Percentiles rank a stretch among this genome's conserved stretches.
Conservation (phyloP, 371 early-diverging fungal species). For the Mucor ambiguus region DNA sequence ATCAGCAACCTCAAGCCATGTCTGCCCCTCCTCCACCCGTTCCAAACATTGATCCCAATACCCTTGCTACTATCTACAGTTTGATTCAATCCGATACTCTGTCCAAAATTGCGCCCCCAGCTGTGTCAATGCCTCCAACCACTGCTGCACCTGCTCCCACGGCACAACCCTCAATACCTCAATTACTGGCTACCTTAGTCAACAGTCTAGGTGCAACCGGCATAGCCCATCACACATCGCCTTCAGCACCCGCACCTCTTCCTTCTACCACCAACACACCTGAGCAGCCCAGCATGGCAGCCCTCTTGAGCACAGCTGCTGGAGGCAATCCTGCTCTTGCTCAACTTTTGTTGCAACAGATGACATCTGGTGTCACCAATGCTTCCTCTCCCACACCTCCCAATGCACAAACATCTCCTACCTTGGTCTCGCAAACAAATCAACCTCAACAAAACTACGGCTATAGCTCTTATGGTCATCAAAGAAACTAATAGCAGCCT, state of each 20-base stretch:
- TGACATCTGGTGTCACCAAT: conserved; percentile 8
- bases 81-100: conserved; percentile 20
- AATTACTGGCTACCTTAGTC: conserved; percentile 27
- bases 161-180: conserved; percentile 22
- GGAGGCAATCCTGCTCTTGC: conserved; percentile 27
- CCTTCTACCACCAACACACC: background rate
- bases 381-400: background rate
- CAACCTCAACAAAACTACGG: background rate
- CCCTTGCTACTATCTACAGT: conserved; percentile 23
- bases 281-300: conserved; percentile 23
- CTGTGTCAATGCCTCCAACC: background rate
- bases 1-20: background rate
- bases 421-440: background rate
- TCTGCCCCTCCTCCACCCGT: background rate
- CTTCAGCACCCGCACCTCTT: background rate
- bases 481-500: background rate
- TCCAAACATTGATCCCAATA: conserved; percentile 23
- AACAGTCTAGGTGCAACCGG: conserved; percentile 15
- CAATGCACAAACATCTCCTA: background rate
- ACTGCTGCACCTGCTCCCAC: background rate
- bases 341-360: conserved; percentile 15
- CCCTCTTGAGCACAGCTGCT: conserved; percentile 27
- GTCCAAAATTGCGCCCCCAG: background rate
- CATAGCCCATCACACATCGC: background rate
- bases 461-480: background rate